phyloP scores from a whole-genome alignment of 306 rosid species.

The Fragaria vesca region DNA sequence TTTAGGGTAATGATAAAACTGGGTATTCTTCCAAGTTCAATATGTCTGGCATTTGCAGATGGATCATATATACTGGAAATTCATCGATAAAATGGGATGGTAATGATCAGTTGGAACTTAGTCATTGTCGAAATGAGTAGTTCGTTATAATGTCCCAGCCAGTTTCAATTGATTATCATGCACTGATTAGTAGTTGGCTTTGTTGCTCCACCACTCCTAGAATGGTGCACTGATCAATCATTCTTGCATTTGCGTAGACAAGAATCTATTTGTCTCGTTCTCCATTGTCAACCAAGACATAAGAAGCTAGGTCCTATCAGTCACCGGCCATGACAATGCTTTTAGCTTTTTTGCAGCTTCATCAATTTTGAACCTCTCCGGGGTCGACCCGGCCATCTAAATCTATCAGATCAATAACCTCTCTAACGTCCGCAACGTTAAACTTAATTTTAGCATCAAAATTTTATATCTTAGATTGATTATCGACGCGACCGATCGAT shows the following conservation, averaged over 20 bases:
- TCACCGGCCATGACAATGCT: background rate
- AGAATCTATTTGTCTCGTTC: background rate
- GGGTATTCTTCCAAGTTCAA: background rate
- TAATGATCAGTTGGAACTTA: background rate
- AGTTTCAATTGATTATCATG: too few species aligned
- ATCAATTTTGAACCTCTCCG: background rate
- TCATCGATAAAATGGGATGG: background rate
- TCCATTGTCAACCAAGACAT: slow-evolving; percentile 3
- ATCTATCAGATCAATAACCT: background rate
- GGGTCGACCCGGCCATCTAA: background rate
- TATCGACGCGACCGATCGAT: background rate
- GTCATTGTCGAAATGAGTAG: slow-evolving; percentile 7
- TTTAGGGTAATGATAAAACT: background rate
- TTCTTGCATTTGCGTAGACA: background rate
- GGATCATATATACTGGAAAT: background rate
- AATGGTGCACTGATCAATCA: background rate
- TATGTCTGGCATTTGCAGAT: background rate
- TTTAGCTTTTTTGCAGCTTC: background rate
- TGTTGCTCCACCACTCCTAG: background rate
- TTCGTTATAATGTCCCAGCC: too few species aligned
- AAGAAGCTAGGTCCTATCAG: background rate
- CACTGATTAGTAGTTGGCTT: background rate
- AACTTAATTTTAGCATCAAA: background rate
- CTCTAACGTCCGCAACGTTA: background rate
- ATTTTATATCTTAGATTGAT: background rate